Evolutionary conservation across 768 basidiomycete species (phyloP), one percentile per base, ranked within the genome.

Genomic region (Zangia roseola): DNA sequence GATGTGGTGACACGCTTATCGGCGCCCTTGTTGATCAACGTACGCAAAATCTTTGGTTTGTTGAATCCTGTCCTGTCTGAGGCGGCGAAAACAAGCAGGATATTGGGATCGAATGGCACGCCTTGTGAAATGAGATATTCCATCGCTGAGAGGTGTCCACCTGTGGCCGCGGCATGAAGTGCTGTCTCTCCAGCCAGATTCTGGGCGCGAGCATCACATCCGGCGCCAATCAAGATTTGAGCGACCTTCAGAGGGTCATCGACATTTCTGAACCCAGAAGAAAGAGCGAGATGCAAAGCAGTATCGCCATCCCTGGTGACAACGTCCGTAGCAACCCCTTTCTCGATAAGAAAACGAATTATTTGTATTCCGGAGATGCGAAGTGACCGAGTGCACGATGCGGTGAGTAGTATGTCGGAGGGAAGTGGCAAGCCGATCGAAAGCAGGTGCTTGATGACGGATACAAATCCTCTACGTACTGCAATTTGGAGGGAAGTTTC

Each of bases 61-160:
- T 19, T 13, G 31, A 31, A 14, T 31, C 31, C 25, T 13, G 10
- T 19, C 42, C 26, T 10, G 10, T 1, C 24, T 19, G 19, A 16
- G 17, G 19, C 26, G 19, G 47, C 47, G 7, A 34, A 19, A 45
- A 14, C 24, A 21, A 47, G 42, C 7, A 47, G 45, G 17, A 47
- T 23, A 1, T 49, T 13, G 8, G 19, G 21, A 47, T 26, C 13
- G 5, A 49, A 23, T 19, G 34, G 12, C 2, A 49, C 20, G 10
- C 43, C 47, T 3, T 21, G 43, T 24, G 48, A 34, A 7, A 52
- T 10, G 16, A 50, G 23, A 14, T 52, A 31, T 7, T 50, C 41
- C 24, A 51, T 30, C 21, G 20, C 37, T 37, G 28, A 30, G 23
- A 31, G 5, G n/a, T 49, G 28, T 26, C 48, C 41, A 16, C 10